Evolutionary conservation across 148 eudicot genomes (phyloP), one percentile per base, ranked within the genome.

Genomic region (Fallopia convolvulus): DNA sequence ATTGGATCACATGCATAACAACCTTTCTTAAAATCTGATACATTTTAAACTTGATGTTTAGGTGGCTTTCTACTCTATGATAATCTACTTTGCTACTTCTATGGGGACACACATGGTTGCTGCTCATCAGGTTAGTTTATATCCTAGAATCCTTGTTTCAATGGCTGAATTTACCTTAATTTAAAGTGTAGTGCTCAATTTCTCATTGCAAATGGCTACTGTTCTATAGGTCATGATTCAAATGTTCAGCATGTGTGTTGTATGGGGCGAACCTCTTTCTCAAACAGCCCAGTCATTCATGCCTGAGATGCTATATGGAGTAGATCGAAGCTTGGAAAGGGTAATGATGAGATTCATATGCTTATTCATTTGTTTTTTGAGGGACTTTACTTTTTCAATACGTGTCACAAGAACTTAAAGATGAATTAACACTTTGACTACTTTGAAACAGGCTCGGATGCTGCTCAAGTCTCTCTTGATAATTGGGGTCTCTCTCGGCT

Each of bases 231-330:
- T 95, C 78, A 81, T 95, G 92, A 79, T 87, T 66, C 98, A 93
- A 82, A 68, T 90, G 52, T 95, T 82, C 86, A 75, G 90, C 82
- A 88, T 95, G 91, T 93, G 94, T 77, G 75, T 91, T 18, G 97
- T 95, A 58, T 91, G 89, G 88, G 98, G 98, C 17, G 98, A 95
- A 82, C 99, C 99, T 56, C 94, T 95, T 65, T 93, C 98, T 80
- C 97, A 95, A 83, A 95, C 99, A 49, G 92, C 99, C 39, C 99
- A 95, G 55, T 95, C 99, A 39, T 95, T 95, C 81, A 93, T 95
- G 99, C 99, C 99, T 13, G 99, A 93, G 87, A 81, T 95, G 77
- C 60, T 95, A 46, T 90, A 91, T 80, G 99, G 98, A 81, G 90
- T 81, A 21, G 84, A 91, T 65, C 89, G 93, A 83, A 95, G 86